Evolutionary conservation across 306 rosid species (phyloP).

Genomic region (Quillaja saponaria): DNA sequence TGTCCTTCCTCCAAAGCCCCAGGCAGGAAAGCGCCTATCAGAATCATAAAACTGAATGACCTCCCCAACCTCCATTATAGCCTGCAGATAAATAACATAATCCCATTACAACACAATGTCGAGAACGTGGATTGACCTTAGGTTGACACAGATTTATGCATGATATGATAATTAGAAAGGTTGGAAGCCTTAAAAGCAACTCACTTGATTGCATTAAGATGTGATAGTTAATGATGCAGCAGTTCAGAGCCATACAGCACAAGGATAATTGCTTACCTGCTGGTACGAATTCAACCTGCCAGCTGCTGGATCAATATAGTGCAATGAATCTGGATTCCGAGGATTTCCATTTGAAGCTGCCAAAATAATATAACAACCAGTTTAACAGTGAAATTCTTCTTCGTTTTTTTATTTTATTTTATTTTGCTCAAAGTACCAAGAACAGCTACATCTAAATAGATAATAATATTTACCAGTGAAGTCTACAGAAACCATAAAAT

Average conservation of each 20-base stretch:
- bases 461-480: slow-evolving; percentile 60
- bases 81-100: slow-evolving; percentile 43
- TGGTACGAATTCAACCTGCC: slow-evolving; percentile 79
- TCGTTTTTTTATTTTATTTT: no score
- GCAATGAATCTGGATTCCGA: slow-evolving; percentile 55
- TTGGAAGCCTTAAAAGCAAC: not conserved
- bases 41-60: slow-evolving; percentile 87
- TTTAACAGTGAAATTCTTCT: not conserved
- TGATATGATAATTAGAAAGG: slow-evolving; percentile 2
- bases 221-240: slow-evolving; percentile 7
- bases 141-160: not conserved
- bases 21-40: slow-evolving; percentile 71
- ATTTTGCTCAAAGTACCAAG: no score
- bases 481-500: slow-evolving; percentile 92
- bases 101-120: not conserved
- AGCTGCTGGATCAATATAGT: slow-evolving; percentile 49
- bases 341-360: slow-evolving; percentile 91
- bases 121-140: not conserved
- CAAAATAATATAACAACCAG: slow-evolving; percentile 29
- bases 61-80: slow-evolving; percentile 77
- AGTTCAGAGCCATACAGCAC: slow-evolving; percentile 9
- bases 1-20: slow-evolving; percentile 90
- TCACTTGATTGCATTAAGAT: not conserved
- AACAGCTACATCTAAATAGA: not conserved
- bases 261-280: slow-evolving; percentile 45